phyloP scores from a whole-genome alignment of 371 early-diverging fungal genomes.

The Syncephalis fuscata region DNA sequence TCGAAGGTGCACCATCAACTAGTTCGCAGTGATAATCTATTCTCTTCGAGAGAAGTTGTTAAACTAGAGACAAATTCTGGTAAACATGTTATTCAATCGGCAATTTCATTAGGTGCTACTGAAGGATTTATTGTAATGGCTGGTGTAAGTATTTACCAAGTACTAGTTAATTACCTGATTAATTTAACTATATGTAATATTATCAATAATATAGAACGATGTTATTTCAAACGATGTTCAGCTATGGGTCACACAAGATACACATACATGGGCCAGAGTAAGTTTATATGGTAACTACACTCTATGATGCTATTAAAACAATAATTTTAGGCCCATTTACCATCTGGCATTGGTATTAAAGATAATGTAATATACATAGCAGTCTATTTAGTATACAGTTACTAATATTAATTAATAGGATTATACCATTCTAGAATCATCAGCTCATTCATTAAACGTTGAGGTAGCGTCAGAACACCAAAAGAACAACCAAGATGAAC shows the following conservation, averaged over 20 bases:
- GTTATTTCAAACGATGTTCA: not conserved
- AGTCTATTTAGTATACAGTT: not conserved
- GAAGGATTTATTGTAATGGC: not conserved
- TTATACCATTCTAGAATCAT: slow-evolving; percentile 65
- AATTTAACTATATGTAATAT: no score
- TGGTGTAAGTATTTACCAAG: no score
- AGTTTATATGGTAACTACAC: not conserved
- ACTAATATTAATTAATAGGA: slow-evolving; percentile 20
- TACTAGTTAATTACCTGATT: no score
- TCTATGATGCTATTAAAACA: not conserved
- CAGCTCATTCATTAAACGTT: slow-evolving; percentile 36
- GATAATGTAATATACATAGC: slow-evolving; percentile 1
- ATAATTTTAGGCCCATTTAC: slow-evolving; percentile 2
- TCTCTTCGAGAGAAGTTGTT: slow-evolving; percentile 27
- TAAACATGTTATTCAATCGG: not conserved
- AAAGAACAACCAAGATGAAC: slow-evolving; percentile 7
- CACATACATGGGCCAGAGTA: not conserved
- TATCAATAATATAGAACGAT: not conserved
- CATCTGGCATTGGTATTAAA: not conserved
- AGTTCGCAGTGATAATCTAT: slow-evolving; percentile 42
- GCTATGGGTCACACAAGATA: not conserved
- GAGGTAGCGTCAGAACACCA: slow-evolving; percentile 24
- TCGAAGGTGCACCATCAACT: slow-evolving; percentile 29
- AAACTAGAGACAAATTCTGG: slow-evolving; percentile 3
- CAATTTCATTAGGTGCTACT: not conserved